Conservation (phyloP, 371 early-diverging fungal genomes). For the Mucor racemosus region DNA sequence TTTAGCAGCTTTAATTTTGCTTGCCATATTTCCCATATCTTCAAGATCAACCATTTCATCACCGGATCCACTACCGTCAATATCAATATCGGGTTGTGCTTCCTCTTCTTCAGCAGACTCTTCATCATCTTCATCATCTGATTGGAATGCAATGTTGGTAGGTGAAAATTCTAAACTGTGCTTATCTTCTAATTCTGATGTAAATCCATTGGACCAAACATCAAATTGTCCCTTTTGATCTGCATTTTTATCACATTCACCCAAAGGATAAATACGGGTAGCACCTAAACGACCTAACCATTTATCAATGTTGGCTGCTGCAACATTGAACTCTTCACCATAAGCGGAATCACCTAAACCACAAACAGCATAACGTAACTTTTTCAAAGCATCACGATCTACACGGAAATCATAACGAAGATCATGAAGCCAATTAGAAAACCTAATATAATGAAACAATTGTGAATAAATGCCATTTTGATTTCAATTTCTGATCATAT, state of each 20-base stretch:
- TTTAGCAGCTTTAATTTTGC: slow-evolving; percentile 63
- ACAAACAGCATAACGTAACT: slow-evolving; percentile 73
- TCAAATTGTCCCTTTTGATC: slow-evolving; percentile 65
- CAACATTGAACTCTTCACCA: slow-evolving; percentile 66
- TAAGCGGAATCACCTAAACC: slow-evolving; percentile 81
- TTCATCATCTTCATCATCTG: slow-evolving; percentile 59
- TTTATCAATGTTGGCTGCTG: slow-evolving; percentile 66
- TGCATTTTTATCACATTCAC: slow-evolving; percentile 70
- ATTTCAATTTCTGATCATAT: no score
- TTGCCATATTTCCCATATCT: slow-evolving; percentile 74
- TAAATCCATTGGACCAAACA: slow-evolving; percentile 57
- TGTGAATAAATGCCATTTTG: not conserved
- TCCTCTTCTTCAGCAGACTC: slow-evolving; percentile 30
- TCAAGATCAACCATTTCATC: slow-evolving; percentile 79
- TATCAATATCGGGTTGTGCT: slow-evolving; percentile 30
- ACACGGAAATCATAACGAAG: slow-evolving; percentile 73
- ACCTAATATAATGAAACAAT: slow-evolving; percentile 31
- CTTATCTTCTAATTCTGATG: slow-evolving; percentile 53
- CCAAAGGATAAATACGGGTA: slow-evolving; percentile 67
- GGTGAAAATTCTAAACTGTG: slow-evolving; percentile 49
- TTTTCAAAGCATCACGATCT: slow-evolving; percentile 58
- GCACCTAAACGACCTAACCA: slow-evolving; percentile 74
- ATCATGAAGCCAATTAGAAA: slow-evolving; percentile 74
- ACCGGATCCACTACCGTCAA: slow-evolving; percentile 36
- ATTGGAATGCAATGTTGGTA: slow-evolving; percentile 56